Evolutionary conservation across 192 early-diverging fungal genomes (phyloP).

Genomic region (Podila horticola): DNA sequence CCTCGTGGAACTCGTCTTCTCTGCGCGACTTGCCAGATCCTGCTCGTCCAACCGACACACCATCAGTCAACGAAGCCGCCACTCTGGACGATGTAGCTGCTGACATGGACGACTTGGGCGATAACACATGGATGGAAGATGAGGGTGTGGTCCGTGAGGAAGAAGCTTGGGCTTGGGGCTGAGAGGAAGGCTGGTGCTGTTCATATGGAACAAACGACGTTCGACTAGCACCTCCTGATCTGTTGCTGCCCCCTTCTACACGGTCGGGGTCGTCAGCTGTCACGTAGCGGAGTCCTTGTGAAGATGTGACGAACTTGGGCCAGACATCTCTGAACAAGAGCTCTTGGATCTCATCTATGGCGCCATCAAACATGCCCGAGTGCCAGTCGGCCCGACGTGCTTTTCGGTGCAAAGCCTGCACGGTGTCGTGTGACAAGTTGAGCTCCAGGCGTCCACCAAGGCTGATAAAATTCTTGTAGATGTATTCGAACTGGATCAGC

Average conservation of each 20-base stretch:
- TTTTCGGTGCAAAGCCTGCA: slow-evolving; percentile 25
- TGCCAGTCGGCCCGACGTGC: slow-evolving; percentile 25
- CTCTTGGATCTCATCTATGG: slow-evolving; percentile 42
- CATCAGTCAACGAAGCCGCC: background rate
- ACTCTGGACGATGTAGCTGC: slow-evolving; percentile 8
- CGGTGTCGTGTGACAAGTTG: slow-evolving; percentile 33
- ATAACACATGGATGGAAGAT: slow-evolving; percentile 4
- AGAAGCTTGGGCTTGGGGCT: background rate
- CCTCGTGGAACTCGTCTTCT: slow-evolving; percentile 17
- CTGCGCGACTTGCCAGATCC: background rate
- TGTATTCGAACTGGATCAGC: slow-evolving; percentile 43
- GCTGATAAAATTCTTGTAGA: slow-evolving; percentile 45
- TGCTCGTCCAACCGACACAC: background rate
- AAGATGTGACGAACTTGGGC: slow-evolving; percentile 50
- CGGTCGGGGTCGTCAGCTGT: background rate
- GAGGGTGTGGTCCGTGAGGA: slow-evolving; percentile 11
- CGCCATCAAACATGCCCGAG: slow-evolving; percentile 42
- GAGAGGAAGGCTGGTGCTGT: background rate
- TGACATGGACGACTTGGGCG: slow-evolving; percentile 30
- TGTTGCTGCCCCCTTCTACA: background rate
- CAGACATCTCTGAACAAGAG: slow-evolving; percentile 48
- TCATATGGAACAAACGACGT: slow-evolving; percentile 8
- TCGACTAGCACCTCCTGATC: slow-evolving; percentile 1
- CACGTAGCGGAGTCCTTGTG: slow-evolving; percentile 24
- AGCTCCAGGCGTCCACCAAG: slow-evolving; percentile 36